A percentile compares a stretch with the other conserved stretches of the same genome.
These are phyloP conservation scores for Fusarium siculi DNA, from an alignment of 2,329 filamentous ascomycete genomes.

Conservation along the genomic window DNA sequence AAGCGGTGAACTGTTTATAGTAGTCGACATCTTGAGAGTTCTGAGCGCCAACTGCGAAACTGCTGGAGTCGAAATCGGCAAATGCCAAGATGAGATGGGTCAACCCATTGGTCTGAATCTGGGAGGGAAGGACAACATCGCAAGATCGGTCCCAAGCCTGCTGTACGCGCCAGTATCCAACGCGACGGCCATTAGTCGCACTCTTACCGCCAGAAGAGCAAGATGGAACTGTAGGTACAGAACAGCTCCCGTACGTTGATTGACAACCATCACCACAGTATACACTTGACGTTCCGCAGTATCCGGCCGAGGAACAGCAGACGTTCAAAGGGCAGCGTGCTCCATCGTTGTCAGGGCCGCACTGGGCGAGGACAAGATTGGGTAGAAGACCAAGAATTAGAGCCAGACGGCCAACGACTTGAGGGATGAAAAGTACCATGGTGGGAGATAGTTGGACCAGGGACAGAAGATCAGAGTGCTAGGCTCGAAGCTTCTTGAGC, in stretches of 20 bases:
- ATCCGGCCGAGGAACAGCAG: background rate
- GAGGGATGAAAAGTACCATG: background rate
- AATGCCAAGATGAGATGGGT: background rate
- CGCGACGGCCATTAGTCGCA: background rate
- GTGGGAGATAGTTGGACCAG: no score
- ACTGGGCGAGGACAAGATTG: background rate
- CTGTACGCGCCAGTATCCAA: background rate
- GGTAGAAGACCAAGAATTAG: background rate
- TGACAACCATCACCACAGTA: background rate
- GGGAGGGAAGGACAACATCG: background rate
- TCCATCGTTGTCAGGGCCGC: background rate
- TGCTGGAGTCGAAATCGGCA: background rate
- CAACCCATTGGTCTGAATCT: background rate
- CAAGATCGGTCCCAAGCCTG: background rate
- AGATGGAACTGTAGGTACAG: background rate
- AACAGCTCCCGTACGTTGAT: background rate
- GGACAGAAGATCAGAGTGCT: fast-evolving
- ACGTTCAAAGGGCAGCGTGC: background rate
- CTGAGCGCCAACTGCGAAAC: background rate
- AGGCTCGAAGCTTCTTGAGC: background rate
- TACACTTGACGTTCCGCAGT: background rate
- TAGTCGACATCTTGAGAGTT: background rate
- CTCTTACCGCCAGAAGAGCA: background rate
- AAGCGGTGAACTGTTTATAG: background rate
- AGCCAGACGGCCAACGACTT: background rate